A percentile compares a stretch with the other conserved stretches of the same genome.
These are phyloP conservation scores for Diddensiella transvaalensis DNA, from an alignment of 805 yeast species.

Conservation along the genomic window DNA sequence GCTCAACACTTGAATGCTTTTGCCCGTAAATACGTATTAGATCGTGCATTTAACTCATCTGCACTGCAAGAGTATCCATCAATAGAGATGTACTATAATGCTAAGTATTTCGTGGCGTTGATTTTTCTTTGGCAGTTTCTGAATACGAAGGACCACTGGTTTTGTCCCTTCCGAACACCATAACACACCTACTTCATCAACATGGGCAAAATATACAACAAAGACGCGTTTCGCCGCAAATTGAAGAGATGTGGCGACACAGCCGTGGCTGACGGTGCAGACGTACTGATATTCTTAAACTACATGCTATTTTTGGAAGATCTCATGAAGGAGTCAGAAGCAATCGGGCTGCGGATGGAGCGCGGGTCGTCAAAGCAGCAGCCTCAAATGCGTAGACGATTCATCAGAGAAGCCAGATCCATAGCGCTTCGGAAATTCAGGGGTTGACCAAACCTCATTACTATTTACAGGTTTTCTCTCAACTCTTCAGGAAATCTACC, in stretches of 20 bases:
- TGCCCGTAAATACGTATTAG: no score
- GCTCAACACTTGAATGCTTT: no score
- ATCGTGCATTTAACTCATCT: no score
- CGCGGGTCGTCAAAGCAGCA: slow-evolving; percentile 9
- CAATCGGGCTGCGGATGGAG: slow-evolving; percentile 5
- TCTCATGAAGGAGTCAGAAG: slow-evolving; percentile 1
- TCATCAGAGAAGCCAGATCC: slow-evolving; percentile 9
- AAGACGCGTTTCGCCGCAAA: slow-evolving; percentile 14
- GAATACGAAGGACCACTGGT: no score
- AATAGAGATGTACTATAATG: no score
- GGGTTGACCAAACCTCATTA: slow-evolving; percentile 10
- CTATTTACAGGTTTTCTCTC: neutral
- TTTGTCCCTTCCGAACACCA: no score
- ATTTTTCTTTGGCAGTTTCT: no score
- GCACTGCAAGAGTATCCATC: no score
- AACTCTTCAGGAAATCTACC: slow-evolving; percentile 27
- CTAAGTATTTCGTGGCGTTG: no score
- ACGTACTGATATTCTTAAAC: slow-evolving; percentile 23
- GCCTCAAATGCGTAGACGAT: slow-evolving; percentile 6
- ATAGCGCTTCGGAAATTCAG: slow-evolving; percentile 17
- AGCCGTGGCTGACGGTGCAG: slow-evolving; percentile 14
- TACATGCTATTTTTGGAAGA: slow-evolving; percentile 23
- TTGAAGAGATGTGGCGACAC: slow-evolving; percentile 8
- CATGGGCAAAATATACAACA: slow-evolving; percentile 24
- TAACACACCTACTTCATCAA: no score